Evolutionary conservation across 257 asterid species (phyloP), one percentile per base, ranked within the genome.

Genomic region (Fraxinus anomala): DNA sequence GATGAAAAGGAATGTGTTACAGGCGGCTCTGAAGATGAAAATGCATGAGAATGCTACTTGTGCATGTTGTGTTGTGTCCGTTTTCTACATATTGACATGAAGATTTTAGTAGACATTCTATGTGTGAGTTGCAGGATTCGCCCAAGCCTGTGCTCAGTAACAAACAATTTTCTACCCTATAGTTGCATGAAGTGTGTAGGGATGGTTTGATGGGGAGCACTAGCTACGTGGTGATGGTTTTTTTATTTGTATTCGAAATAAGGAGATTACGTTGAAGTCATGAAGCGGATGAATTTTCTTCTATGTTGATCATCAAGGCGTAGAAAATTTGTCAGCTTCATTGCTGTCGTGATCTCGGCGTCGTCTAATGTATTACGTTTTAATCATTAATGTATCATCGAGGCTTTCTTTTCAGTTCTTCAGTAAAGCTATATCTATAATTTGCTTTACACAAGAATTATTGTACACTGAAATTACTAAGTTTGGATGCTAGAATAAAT

Each of bases 81-180:
- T 73, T 59, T 37, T n/a, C 6, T 36, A 40, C 26, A 31, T 44
- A 19, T 39, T 23, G 2, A 7, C 10, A 30, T 24, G 28, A 72
- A 72, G 37, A 42, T 59, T 23, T 31, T 65, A 17, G 12, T 21
- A 68, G 33, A 40, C 31, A 36, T 23, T 12, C 14, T 5, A 11
- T 6, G 36, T 68, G 30, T 30, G 54, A n/a, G 49, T 56, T 12
- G 31, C 30, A 16, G 47, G 24, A 23, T 17, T 39, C 47, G 76
- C 89, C 87, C 86, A 80, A 13, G 81, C 82, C 17, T 36, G 85
- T 88, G 97, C 93, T 87, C 89, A 70, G 87, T 81, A 74, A 83
- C 96, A 89, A 92, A 89, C 80, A 83, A 33, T 63, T 82, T 86
- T 83, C 89, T 70, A 7, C 68, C 30, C 70, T 40, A 68, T 59